Conservation (phyloP, 1,284 basidiomycete genomes). For the Boletus smithii region DNA sequence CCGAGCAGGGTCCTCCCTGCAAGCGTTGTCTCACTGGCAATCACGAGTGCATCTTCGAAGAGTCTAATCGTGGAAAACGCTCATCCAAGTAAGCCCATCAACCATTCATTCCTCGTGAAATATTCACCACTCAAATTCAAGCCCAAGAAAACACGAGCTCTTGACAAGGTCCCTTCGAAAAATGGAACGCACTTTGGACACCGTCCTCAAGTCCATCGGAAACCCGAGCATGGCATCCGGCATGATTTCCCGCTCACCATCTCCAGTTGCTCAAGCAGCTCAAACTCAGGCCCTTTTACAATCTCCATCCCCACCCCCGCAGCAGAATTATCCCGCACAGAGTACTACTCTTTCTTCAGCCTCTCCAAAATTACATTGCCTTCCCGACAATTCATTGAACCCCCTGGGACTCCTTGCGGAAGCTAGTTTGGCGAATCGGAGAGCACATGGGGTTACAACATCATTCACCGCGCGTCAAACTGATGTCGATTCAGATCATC, state of each 20-base stretch:
- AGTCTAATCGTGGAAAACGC: slow-evolving; percentile 91
- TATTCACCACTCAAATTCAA: slow-evolving; percentile 34
- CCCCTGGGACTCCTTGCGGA: slow-evolving; percentile 89
- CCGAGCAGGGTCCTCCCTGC: slow-evolving; percentile 90
- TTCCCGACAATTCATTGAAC: slow-evolving; percentile 89
- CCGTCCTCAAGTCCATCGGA: slow-evolving; percentile 78
- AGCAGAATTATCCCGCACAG: slow-evolving; percentile 24
- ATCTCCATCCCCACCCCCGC: slow-evolving; percentile 53
- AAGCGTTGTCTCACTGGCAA: slow-evolving; percentile 78
- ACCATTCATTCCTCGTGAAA: slow-evolving; percentile 18
- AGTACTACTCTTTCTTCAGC: slow-evolving; percentile 18
- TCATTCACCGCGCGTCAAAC: slow-evolving; percentile 39
- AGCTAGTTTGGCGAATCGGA: slow-evolving; percentile 83
- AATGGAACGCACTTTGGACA: slow-evolving; percentile 91
- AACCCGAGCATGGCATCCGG: slow-evolving; percentile 76
- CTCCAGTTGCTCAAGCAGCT: slow-evolving; percentile 54
- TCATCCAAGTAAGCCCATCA: slow-evolving; percentile 66
- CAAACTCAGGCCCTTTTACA: slow-evolving; percentile 60
- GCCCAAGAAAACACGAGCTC: slow-evolving; percentile 79
- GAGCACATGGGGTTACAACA: slow-evolving; percentile 45
- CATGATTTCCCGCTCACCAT: slow-evolving; percentile 78
- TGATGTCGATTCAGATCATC: slow-evolving; percentile 39
- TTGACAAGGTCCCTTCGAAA: slow-evolving; percentile 84
- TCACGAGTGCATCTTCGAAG: slow-evolving; percentile 93
- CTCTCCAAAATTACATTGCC: slow-evolving; percentile 78